Evolutionary conservation across 2,329 filamentous ascomycete species (phyloP), one percentile per base, ranked within the genome.

Genomic region (Botrytis deweyae): DNA sequence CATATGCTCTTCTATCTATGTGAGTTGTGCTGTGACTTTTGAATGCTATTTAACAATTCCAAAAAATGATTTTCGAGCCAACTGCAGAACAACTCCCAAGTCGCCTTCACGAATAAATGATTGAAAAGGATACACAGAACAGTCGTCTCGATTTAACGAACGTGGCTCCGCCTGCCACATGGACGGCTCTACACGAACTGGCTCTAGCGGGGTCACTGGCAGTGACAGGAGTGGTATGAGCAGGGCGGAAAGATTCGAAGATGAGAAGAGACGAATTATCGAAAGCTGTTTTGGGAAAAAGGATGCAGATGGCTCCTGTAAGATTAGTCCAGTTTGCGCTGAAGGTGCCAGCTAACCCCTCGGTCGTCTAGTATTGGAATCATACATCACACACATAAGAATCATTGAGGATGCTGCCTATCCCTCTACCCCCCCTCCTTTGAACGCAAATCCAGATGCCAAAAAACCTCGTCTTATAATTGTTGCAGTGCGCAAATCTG

Each of bases 341-440:
- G n/a, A 68, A 58, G 29, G 40, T 66, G 33, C 66, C 63, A 33
- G 36, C 36, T 81, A 72, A 82, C 77, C 38, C 29, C 72, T 70
- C 73, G 33, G 55, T 42, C 58, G 38, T 76, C 70, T 80, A 94
- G 92, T 93, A 78, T 86, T 91, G 78, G 96, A 99, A 85, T 98
- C 94, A 49, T 99, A 99, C 85, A 99, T 99, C 80, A 99, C 96
- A 36, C 96, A 99, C 82, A 95, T 98, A 79, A 90, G 92, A 80
- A 94, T 99, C 80, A 90, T 89, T 77, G 96, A 99, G 85, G 97
- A 93, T 86, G 90, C 91, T 73, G 88, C 89, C 59, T 91, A 95
- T 83, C 94, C 95, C 25, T 95, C 94, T 36, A 87, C 88, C 55
- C 96, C 96, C 49, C 92, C 96, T 70, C 95, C 96, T 5, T 93